Evolutionary conservation across 208 protist genomes (phyloP).

Genomic region (Leishmania amazonensis): DNA sequence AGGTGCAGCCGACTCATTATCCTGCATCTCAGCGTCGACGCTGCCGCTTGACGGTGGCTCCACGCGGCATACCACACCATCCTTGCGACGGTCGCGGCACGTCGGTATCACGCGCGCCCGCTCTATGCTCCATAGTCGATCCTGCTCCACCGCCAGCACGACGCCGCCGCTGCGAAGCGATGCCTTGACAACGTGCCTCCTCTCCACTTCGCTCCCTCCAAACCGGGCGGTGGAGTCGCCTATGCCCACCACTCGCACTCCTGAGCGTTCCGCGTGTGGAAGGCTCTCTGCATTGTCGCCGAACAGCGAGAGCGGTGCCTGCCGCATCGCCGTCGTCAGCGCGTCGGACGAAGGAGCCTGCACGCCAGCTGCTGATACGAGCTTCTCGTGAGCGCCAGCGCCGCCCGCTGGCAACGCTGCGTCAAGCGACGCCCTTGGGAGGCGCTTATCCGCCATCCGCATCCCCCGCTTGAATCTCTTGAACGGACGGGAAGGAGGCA

Average conservation of each 20-base stretch:
- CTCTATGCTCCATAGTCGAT: constrained; percentile 17
- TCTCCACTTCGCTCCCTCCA: constrained; percentile 7
- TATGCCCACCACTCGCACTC: neutral
- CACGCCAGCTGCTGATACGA: neutral
- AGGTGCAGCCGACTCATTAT: neutral
- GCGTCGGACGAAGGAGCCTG: constrained; percentile 12
- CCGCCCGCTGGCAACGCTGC: neutral
- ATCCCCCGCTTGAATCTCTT: constrained; percentile 1
- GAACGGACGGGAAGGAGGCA: neutral
- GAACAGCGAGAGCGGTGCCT: neutral
- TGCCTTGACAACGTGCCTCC: neutral
- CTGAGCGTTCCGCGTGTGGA: constrained; percentile 1
- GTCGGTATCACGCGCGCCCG: neutral
- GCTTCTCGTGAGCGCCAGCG: neutral
- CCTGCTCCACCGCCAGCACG: constrained; percentile 28
- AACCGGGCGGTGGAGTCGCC: constrained; percentile 1
- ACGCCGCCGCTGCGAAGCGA: constrained; percentile 1
- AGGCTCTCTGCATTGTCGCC: neutral
- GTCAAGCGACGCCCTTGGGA: neutral
- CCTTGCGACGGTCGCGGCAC: constrained; percentile 13
- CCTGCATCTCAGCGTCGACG: neutral
- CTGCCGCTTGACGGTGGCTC: neutral
- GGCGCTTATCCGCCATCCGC: neutral
- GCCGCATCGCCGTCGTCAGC: constrained; percentile 28
- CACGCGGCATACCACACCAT: constrained; percentile 26